Conservation (phyloP, 129 eudicot genomes). For the Rutidosis leptorrhynchoides region DNA sequence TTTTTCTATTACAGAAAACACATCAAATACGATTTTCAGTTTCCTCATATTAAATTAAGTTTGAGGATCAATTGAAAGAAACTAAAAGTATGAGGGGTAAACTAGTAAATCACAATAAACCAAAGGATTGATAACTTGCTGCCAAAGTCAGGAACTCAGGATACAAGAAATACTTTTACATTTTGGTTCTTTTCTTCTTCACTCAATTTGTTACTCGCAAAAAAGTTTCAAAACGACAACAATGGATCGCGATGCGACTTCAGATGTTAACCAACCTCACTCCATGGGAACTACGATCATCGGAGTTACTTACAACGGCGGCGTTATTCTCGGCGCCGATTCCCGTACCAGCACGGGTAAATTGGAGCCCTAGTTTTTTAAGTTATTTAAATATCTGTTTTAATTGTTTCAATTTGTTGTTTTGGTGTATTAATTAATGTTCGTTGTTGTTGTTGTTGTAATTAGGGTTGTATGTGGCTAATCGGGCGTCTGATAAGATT, state of each 20-base stretch:
- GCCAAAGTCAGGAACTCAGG: slow-evolving; percentile 28
- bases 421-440: neutral
- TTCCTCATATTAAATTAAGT: too few species aligned
- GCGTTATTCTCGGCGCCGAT: slow-evolving; percentile 41
- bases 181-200: slow-evolving; percentile 20
- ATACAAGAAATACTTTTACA: slow-evolving; percentile 4
- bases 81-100: slow-evolving; percentile 10
- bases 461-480: slow-evolving; percentile 83
- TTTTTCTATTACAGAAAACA: too few species aligned
- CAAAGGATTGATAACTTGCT: slow-evolving; percentile 26
- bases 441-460: neutral
- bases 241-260: slow-evolving; percentile 40
- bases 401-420: neutral
- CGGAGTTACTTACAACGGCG: slow-evolving; percentile 47
- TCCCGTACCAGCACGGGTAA: slow-evolving; percentile 43
- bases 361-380: neutral
- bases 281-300: slow-evolving; percentile 44
- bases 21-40: too few species aligned
- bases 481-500: slow-evolving; percentile 91
- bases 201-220: neutral
- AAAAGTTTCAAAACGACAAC: slow-evolving; percentile 7
- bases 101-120: neutral
- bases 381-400: neutral
- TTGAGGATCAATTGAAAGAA: neutral
- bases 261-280: slow-evolving; percentile 38